Base-by-base conservation (phyloP, 768 basidiomycete species). In the Rhizopogon roseolus region DNA sequence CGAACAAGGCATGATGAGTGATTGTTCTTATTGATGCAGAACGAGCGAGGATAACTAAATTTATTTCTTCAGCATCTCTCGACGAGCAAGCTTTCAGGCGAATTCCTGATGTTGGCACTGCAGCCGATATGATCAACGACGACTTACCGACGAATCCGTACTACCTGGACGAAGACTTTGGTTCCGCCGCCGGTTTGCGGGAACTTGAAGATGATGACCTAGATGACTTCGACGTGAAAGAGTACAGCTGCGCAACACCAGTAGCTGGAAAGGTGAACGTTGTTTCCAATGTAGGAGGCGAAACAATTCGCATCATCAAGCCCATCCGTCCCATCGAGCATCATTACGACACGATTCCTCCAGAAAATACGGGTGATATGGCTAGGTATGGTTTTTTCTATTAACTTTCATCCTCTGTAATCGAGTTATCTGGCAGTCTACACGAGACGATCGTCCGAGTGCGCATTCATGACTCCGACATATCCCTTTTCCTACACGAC, bases 91-190 rank as follows among this genome's bases (percentile, higher is more conserved):
- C 93, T 1, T 97, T 96, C 73, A 80, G 75, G 48, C 75, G 72
- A 41, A 64, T 85, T 6, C 92, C 92, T 2, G 86, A 92, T 58
- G 75, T 96, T 40, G 87, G 88, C 19, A 79, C 83, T 9, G 80
- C 84, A 8, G 85, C 90, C 13, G 96, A 98, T 68, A 85, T 97
- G 84, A 86, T 98, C 53, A 74, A 77, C 32, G 96, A 98, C 61
- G 94, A 98, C 66, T 73, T 98, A 8, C 96, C 96, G 0, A 88
- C 79, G 19, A 96, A 98, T 66, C 71, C 77, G 44, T 90, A 94
- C 63, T 98, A 95, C 63, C 75, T 98, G 43, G 91, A 93, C 58
- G 82, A 81, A 50, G 87, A 90, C 3, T 90, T 91, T 58, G 85
- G 88, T 39, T 73, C 88, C 22, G 85, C 90, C 16, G 88, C 84